phyloP scores from a whole-genome alignment of 2,329 filamentous ascomycete genomes.

The Colletotrichum sp. region DNA sequence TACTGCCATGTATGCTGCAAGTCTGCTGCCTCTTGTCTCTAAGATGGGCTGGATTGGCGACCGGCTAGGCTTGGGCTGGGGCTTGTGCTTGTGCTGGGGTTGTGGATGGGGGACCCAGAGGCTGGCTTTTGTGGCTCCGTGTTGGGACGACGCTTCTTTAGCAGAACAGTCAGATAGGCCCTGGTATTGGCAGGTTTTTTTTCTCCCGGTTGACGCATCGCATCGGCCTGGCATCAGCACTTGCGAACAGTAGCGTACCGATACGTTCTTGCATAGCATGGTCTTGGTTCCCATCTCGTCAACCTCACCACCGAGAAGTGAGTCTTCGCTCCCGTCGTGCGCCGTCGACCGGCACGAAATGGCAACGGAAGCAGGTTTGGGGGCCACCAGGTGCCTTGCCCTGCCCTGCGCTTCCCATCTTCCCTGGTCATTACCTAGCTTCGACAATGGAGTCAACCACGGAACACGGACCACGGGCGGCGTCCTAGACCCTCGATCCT shows the following conservation, averaged over 20 bases:
- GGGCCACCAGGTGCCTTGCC: not conserved
- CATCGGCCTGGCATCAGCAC: conserved; percentile 19
- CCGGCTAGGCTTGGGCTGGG: not conserved
- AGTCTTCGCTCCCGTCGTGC: not conserved
- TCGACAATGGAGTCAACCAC: conserved; percentile 1
- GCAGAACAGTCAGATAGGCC: not conserved
- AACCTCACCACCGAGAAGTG: not conserved
- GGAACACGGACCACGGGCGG: conserved; percentile 8
- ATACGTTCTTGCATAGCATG: not conserved
- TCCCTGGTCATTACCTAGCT: not conserved
- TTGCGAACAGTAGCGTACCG: conserved; percentile 13
- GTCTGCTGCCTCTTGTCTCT: conserved; percentile 18
- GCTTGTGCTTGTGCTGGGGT: not conserved
- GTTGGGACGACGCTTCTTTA: conserved; percentile 22
- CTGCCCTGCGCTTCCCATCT: not conserved
- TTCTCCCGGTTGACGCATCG: not conserved
- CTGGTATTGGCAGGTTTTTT: not conserved
- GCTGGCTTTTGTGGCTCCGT: conserved; percentile 17
- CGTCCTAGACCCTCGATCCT: conserved; percentile 9
- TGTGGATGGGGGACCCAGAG: conserved; percentile 14
- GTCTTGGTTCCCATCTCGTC: not conserved
- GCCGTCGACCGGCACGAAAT: not conserved
- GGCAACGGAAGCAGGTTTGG: not conserved
- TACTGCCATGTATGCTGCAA: not conserved
- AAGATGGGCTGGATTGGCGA: conserved; percentile 6